phyloP scores from a whole-genome alignment of 306 rosid species.

The cucumber (Cucumis sativus) region DNA sequence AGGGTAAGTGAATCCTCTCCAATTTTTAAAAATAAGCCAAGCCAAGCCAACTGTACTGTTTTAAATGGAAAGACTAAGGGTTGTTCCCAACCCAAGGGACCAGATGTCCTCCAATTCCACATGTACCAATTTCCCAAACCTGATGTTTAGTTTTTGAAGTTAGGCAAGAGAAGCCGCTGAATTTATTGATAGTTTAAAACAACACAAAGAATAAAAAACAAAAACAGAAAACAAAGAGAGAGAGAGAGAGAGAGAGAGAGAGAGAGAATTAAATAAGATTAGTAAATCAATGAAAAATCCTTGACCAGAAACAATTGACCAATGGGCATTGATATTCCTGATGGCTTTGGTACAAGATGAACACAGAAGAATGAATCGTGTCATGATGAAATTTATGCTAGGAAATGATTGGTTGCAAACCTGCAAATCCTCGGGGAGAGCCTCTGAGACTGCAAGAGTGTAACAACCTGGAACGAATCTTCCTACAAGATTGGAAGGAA shows the following conservation, averaged over 20 bases:
- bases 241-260: background rate
- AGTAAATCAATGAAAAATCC: background rate
- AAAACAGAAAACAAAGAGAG: background rate
- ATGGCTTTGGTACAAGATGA: background rate
- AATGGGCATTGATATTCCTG: background rate
- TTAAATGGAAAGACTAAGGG: background rate
- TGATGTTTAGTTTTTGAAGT: background rate
- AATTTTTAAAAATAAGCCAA: background rate
- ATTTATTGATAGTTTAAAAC: background rate
- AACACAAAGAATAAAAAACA: background rate
- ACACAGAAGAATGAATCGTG: background rate
- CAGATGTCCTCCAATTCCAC: background rate
- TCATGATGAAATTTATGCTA: background rate
- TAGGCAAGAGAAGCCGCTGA: background rate
- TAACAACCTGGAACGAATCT: slow-evolving; percentile 79
- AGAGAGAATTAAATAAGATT: background rate
- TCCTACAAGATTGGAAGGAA: slow-evolving; percentile 29
- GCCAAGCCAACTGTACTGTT: background rate
- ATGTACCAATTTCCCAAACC: background rate
- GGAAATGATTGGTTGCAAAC: slow-evolving; percentile 15
- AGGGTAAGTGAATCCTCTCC: background rate
- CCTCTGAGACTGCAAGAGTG: slow-evolving; percentile 96
- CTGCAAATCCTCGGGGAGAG: slow-evolving; percentile 91
- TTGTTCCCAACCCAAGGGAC: background rate
- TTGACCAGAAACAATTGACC: background rate